These are phyloP conservation scores for Spencermartinsiella europaea DNA, from an alignment of 805 yeast genomes.

Conservation along the genomic window DNA sequence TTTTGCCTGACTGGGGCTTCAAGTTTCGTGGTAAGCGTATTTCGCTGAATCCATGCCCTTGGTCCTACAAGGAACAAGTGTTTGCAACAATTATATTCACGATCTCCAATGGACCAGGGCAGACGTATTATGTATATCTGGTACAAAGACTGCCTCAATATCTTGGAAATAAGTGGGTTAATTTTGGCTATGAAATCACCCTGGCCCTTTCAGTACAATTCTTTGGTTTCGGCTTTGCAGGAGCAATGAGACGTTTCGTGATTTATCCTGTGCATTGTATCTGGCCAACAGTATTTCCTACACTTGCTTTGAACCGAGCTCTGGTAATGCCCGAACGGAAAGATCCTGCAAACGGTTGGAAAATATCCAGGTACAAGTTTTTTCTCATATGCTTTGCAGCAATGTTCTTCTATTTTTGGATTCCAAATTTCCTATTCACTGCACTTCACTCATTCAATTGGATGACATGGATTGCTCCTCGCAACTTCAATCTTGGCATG, in stretches of 20 bases:
- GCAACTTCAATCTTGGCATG: constrained; percentile 46
- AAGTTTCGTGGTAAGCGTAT: constrained; percentile 36
- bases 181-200: constrained; percentile 41
- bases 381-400: constrained; percentile 37
- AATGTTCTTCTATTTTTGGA: constrained; percentile 50
- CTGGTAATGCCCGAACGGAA: constrained; percentile 27
- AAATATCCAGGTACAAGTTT: constrained; percentile 43
- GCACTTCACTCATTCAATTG: constrained; percentile 54
- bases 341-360: constrained; percentile 45
- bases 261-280: constrained; percentile 42
- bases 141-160: constrained; percentile 24
- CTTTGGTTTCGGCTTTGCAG: constrained; percentile 50
- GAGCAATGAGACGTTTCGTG: constrained; percentile 48
- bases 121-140: constrained; percentile 15
- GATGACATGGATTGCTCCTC: constrained; percentile 55
- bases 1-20: constrained; percentile 47
- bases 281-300: constrained; percentile 54
- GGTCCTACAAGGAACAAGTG: constrained; percentile 61
- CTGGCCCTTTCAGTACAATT: constrained; percentile 46
- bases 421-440: constrained; percentile 54
- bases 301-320: constrained; percentile 49
- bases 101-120: constrained; percentile 7
- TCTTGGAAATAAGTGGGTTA: constrained; percentile 28
- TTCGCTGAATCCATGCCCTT: constrained; percentile 54
- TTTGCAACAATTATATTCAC: constrained; percentile 38